phyloP scores from a whole-genome alignment of 192 early-diverging fungal genomes.

The Podila epigama region DNA sequence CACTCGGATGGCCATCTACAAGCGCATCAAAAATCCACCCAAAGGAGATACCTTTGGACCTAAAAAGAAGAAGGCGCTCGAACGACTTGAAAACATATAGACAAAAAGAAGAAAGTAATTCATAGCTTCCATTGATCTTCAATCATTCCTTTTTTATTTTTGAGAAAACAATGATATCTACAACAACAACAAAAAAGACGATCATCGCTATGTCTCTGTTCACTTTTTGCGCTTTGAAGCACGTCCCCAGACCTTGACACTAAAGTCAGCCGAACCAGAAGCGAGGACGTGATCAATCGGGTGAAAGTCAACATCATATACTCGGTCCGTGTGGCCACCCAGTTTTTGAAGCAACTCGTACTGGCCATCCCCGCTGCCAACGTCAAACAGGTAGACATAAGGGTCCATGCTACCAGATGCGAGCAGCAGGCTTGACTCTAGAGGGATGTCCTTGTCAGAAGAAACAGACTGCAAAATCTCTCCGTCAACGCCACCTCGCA shows the following conservation, averaged over 20 bases:
- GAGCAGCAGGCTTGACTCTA: constrained; percentile 67
- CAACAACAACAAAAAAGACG: not conserved
- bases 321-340: constrained; percentile 93
- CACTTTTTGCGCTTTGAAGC: constrained; percentile 51
- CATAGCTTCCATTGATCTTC: too few species aligned
- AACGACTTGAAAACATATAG: not conserved
- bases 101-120: not conserved
- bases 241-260: constrained; percentile 80
- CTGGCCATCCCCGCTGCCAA: constrained; percentile 58
- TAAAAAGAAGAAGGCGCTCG: not conserved
- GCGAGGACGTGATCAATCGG: constrained; percentile 85
- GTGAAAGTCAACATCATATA: constrained; percentile 92
- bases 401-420: constrained; percentile 87
- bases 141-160: not conserved
- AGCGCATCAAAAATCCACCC: not conserved
- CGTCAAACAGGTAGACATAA: constrained; percentile 80
- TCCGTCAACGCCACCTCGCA: constrained; percentile 33
- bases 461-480: constrained; percentile 8
- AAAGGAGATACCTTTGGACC: not conserved
- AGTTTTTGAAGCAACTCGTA: constrained; percentile 78
- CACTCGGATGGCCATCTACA: not conserved
- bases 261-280: constrained; percentile 85
- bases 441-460: constrained; percentile 53
- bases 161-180: not conserved
- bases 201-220: not conserved